Conservation (phyloP, 345 rosid species). For the Isatis tinctoria region DNA sequence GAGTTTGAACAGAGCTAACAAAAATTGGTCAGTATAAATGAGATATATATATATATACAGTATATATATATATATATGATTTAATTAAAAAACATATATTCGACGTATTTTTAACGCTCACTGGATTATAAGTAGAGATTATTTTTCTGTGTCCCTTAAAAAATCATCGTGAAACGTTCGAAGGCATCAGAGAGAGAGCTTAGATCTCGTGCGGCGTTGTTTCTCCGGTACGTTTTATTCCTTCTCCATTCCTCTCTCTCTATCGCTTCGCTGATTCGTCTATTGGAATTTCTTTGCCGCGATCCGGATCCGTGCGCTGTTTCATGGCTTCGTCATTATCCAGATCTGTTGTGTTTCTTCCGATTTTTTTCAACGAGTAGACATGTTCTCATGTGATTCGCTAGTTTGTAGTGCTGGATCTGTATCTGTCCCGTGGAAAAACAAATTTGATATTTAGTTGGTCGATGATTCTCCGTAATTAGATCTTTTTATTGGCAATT, state of each 20-base stretch:
- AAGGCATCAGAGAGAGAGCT: no score
- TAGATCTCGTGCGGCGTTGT: conserved; percentile 24
- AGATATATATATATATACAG: no score
- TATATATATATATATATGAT: no score
- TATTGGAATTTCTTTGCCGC: not conserved
- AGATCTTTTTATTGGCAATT: not conserved
- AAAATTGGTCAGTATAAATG: no score
- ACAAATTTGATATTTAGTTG: not conserved
- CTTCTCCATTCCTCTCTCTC: not conserved
- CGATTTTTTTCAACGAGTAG: not conserved
- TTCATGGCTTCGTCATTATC: not conserved
- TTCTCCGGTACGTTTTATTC: conserved; percentile 10
- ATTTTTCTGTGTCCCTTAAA: not conserved
- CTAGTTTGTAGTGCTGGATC: conserved; percentile 18
- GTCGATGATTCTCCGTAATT: not conserved
- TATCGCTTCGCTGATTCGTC: not conserved
- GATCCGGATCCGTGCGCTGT: conserved; percentile 3
- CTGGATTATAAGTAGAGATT: conserved; percentile 5
- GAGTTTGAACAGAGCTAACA: not conserved
- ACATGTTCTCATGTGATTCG: conserved; percentile 4
- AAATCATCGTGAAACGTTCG: no score
- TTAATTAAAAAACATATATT: conserved; percentile 19
- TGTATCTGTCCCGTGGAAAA: not conserved
- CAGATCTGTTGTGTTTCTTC: conserved; percentile 18
- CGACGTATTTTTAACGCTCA: conserved; percentile 37